Percentiles rank a stretch among this genome's conserved stretches.
Evolutionary conservation across 495 filamentous ascomycete species (phyloP).

Genomic region (Penicillium diatomitis): DNA sequence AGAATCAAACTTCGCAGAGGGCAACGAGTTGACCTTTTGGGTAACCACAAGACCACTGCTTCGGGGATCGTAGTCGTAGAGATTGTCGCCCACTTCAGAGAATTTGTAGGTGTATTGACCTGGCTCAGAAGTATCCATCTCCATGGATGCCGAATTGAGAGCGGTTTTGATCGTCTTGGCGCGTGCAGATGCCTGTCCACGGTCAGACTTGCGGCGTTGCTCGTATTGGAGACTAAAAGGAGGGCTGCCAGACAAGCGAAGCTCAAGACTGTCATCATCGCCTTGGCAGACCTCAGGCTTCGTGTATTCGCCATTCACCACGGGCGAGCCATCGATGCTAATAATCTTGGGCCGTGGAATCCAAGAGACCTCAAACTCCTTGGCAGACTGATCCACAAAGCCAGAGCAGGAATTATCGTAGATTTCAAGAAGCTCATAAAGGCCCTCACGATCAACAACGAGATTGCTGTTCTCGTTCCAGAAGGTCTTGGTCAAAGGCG

Average conservation of each 20-base stretch:
- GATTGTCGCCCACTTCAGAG: constrained; percentile 64
- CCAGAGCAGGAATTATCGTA: constrained; percentile 73
- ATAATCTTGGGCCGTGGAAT: constrained; percentile 67
- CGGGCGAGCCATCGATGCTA: constrained; percentile 50
- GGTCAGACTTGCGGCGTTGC: constrained; percentile 54
- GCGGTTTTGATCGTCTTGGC: constrained; percentile 63
- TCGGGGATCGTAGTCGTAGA: constrained; percentile 67
- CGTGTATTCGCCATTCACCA: constrained; percentile 44
- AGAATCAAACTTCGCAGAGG: constrained; percentile 68
- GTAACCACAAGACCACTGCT: constrained; percentile 55
- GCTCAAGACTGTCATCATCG: constrained; percentile 78
- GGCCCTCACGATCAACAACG: constrained; percentile 54
- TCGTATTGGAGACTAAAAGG: constrained; percentile 81
- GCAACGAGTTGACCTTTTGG: constrained; percentile 74
- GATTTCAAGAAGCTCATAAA: constrained; percentile 69
- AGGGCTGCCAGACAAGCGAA: constrained; percentile 69
- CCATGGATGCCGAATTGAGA: constrained; percentile 60
- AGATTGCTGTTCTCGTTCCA: constrained; percentile 62
- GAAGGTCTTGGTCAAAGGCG: constrained; percentile 40
- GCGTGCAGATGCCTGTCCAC: constrained; percentile 49
- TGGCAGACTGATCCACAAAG: constrained; percentile 59
- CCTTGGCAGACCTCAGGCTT: constrained; percentile 89
- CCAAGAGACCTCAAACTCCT: constrained; percentile 73
- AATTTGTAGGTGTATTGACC: constrained; percentile 83
- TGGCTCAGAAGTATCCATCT: constrained; percentile 73